Percentiles rank a stretch among this genome's conserved stretches.
phyloP scores from a whole-genome alignment of 257 asterid species.

The Voacanga thouarsii region DNA sequence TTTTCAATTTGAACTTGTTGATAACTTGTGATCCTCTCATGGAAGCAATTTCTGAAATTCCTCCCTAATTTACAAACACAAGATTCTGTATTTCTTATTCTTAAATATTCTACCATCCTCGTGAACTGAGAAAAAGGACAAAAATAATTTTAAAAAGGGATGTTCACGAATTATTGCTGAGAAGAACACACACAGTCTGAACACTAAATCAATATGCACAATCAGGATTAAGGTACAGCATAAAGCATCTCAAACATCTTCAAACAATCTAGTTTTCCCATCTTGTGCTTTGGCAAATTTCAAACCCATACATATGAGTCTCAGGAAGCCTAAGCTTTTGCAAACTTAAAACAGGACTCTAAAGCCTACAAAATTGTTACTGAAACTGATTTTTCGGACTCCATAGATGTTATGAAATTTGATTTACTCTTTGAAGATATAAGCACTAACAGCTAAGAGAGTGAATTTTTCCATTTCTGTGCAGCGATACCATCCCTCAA shows the following conservation, averaged over 20 bases:
- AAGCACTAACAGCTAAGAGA: background rate
- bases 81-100: too few species aligned
- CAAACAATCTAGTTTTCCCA: background rate
- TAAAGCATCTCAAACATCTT: background rate
- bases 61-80: background rate
- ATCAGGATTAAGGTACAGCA: background rate
- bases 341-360: background rate
- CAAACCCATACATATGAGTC: background rate
- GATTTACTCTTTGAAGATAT: background rate
- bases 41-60: too few species aligned
- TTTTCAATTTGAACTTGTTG: too few species aligned
- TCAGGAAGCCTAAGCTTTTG: background rate
- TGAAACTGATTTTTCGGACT: background rate
- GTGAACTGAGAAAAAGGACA: too few species aligned
- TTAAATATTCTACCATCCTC: too few species aligned
- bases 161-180: background rate
- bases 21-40: too few species aligned
- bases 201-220: background rate
- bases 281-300: background rate
- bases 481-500: constrained; percentile 42
- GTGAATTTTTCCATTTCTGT: background rate
- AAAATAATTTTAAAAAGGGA: background rate
- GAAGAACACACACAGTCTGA: background rate
- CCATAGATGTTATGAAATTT: background rate
- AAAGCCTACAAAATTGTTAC: background rate